Percentiles rank a stretch among this genome's conserved stretches.
Conservation (phyloP, 2,329 filamentous ascomycete genomes). For the Epicoccum nigrum region DNA sequence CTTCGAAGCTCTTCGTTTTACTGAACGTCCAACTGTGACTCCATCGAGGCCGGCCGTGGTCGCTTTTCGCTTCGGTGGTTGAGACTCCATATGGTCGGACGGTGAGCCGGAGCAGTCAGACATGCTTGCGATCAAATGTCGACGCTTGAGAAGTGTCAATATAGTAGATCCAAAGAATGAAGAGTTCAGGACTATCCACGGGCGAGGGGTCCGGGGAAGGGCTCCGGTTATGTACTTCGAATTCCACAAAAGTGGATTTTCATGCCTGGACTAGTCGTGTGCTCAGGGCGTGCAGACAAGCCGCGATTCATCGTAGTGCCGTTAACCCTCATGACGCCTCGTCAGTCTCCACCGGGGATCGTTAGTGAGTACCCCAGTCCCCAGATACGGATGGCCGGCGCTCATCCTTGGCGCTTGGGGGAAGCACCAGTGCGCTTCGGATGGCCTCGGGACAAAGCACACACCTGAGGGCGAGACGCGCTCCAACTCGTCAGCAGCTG, state of each 20-base stretch:
- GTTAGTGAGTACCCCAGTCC: slow-evolving; percentile 46
- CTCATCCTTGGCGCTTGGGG: slow-evolving; percentile 32
- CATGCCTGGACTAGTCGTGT: slow-evolving; percentile 33
- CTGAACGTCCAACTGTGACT: slow-evolving; percentile 57
- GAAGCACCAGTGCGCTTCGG: slow-evolving; percentile 40
- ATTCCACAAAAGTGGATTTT: slow-evolving; percentile 43
- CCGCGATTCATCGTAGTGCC: slow-evolving; percentile 39
- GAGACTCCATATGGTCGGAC: slow-evolving; percentile 40
- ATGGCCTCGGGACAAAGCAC: slow-evolving; percentile 39
- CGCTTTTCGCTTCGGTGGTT: slow-evolving; percentile 63
- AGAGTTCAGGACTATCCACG: slow-evolving; percentile 23
- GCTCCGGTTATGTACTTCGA: slow-evolving; percentile 42
- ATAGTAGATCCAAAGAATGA: slow-evolving; percentile 21
- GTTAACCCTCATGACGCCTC: slow-evolving; percentile 46
- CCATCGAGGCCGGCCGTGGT: slow-evolving; percentile 61
- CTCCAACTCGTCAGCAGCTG: slow-evolving; percentile 35
- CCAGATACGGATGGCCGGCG: slow-evolving; percentile 46
- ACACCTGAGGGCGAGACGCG: slow-evolving; percentile 22
- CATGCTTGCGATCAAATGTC: slow-evolving; percentile 35
- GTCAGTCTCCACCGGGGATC: slow-evolving; percentile 42
- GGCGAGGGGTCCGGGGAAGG: slow-evolving; percentile 34
- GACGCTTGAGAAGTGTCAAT: slow-evolving; percentile 20
- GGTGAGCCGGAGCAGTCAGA: slow-evolving; percentile 47
- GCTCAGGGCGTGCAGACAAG: slow-evolving; percentile 37
- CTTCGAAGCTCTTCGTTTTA: slow-evolving; percentile 87